A percentile compares a stretch with the other conserved stretches of the same genome.
Conservation (phyloP, 2,329 filamentous ascomycete species). For the Aureobasidium namibiae region DNA sequence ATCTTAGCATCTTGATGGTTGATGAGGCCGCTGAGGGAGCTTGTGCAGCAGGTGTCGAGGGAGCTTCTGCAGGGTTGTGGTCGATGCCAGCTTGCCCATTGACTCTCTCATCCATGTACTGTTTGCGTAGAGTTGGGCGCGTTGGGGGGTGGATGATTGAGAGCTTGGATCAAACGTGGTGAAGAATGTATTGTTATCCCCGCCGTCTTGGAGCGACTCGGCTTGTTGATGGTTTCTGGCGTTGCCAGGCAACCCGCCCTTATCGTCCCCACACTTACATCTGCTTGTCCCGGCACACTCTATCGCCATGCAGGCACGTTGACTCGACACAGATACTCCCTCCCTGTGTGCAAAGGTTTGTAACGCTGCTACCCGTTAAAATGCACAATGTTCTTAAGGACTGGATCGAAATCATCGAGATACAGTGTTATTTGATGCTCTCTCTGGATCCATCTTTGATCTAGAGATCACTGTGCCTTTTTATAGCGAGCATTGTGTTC, state of each 20-base stretch:
- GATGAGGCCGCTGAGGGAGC: too few relatives aligned
- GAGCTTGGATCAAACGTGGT: background rate
- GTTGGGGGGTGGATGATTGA: background rate
- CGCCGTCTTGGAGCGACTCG: background rate
- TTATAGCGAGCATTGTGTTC: too few relatives aligned
- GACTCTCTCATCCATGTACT: slow-evolving; percentile 7
- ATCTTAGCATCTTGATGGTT: slow-evolving; percentile 37
- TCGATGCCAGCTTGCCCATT: background rate
- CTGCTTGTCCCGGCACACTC: background rate
- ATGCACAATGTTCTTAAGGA: too few relatives aligned
- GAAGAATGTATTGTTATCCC: background rate
- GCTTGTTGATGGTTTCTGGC: slow-evolving; percentile 4
- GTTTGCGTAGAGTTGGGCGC: background rate
- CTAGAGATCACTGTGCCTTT: too few relatives aligned
- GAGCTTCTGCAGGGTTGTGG: background rate
- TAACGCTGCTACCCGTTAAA: too few relatives aligned
- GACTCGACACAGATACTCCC: background rate
- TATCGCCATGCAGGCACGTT: background rate
- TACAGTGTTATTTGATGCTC: too few relatives aligned
- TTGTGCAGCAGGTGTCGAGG: too few relatives aligned
- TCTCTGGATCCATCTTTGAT: too few relatives aligned
- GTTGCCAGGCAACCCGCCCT: slow-evolving; percentile 8
- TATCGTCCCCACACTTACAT: slow-evolving; percentile 5
- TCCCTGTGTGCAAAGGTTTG: too few relatives aligned
- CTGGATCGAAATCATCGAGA: too few relatives aligned